These are phyloP conservation scores for Chlamydomonas sp. DNA, from an alignment of 139 green algal genomes.

Conservation along the genomic window DNA sequence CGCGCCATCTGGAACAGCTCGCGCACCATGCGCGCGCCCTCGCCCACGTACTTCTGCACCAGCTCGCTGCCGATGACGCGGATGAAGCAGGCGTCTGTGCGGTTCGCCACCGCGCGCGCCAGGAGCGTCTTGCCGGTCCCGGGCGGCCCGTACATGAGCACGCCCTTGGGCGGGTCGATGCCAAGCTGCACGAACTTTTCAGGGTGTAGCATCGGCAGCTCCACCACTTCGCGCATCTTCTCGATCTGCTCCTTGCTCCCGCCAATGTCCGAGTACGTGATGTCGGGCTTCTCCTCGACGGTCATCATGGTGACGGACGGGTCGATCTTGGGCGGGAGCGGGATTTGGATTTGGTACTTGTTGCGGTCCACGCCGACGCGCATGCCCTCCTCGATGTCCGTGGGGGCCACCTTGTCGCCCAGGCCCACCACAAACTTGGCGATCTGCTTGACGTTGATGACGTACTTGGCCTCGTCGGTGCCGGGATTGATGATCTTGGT, in stretches of 20 bases:
- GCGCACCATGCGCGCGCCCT: slow-evolving; percentile 97
- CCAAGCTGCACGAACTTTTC: slow-evolving; percentile 98
- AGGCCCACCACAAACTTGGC: slow-evolving; percentile 99
- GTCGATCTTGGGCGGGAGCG: slow-evolving; percentile 98
- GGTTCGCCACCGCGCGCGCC: slow-evolving; percentile 96
- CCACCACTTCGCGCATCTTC: slow-evolving; percentile 96
- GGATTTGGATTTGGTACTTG: slow-evolving; percentile 99
- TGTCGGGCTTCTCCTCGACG: slow-evolving; percentile 94
- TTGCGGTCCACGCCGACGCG: slow-evolving; percentile 97
- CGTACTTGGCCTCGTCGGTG: slow-evolving; percentile 98
- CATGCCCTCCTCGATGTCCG: slow-evolving; percentile 99
- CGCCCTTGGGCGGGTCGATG: slow-evolving; percentile 98
- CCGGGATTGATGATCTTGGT: slow-evolving; percentile 99
- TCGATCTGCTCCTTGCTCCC: slow-evolving; percentile 98
- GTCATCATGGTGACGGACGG: slow-evolving; percentile 99
- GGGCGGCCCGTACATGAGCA: slow-evolving; percentile 43
- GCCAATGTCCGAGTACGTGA: slow-evolving; percentile 90
- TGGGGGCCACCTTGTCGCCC: slow-evolving; percentile 96
- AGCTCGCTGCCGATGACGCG: slow-evolving; percentile 98
- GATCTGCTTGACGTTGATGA: slow-evolving; percentile 99
- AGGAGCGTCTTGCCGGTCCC: slow-evolving; percentile 98
- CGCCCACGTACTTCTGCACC: slow-evolving; percentile 99
- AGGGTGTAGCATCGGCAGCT: slow-evolving; percentile 98
- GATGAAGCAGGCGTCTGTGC: slow-evolving; percentile 99
- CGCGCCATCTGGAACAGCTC: slow-evolving; percentile 98